Base-by-base conservation (phyloP, 2,329 filamentous ascomycete species). In the Aspergillus proliferans region DNA sequence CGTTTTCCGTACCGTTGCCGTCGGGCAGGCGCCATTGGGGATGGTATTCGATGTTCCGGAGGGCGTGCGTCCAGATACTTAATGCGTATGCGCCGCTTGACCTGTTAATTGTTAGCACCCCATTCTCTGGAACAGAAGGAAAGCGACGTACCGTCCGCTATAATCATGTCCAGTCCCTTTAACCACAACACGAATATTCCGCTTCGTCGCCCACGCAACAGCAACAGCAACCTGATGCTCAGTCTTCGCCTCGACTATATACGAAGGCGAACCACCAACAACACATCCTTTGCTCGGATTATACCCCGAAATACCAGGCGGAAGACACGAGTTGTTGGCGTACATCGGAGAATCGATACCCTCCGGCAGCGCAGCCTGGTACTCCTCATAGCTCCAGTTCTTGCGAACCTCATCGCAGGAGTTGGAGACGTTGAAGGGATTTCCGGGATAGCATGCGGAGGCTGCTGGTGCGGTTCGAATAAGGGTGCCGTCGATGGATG, bases 1-100 rank as follows among this genome's bases (percentile, higher is more conserved):
- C 58, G 19, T 56, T 46, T 15, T 21, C 50, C 3, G 52, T 54
- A 0, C 26, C 34, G 10, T 57, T 56, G 6, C 42, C 47, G 5
- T 38, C 44, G 0, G 58, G 54, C 2, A 54, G n/a, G 0, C 5
- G 42, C 56, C 56, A 61, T 6, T 38, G 12, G 2, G 36, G 6
- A 5, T 50, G 12, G 40, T 52, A 67, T 24, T 67, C 53, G 5
- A 69, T 64, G 8, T 65, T 52, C 24, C 72, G 72, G 26, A 76
- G 59, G 48, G 71, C 60, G 52, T 76, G 73, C 2, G 71, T 76
- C 75, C 73, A 77, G 44, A 77, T 66, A 15, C 67, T 71, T 1
- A 77, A 56, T 0, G 72, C 66, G 6, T 72, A 74, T 1, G 67
- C 66, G 10, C 74, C 74, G 1, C 64, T 66, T 0, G 71, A 71